Percentiles rank a stretch among this genome's conserved stretches.
These are phyloP conservation scores for Styphnolobium japonicum DNA, from an alignment of 306 rosid genomes.

Conservation along the genomic window DNA sequence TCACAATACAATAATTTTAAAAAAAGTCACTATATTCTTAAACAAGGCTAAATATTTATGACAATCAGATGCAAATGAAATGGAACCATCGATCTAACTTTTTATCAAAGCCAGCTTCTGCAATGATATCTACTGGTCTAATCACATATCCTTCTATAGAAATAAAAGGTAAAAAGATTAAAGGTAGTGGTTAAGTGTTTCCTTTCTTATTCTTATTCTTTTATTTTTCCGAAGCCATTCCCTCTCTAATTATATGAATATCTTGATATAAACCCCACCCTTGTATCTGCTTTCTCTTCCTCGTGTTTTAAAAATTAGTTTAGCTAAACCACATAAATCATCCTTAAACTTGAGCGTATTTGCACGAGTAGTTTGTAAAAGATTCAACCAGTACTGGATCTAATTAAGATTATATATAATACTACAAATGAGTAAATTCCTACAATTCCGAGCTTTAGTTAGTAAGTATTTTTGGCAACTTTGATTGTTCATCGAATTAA, in stretches of 20 bases:
- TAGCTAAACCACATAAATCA: background rate
- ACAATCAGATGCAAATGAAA: background rate
- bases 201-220: background rate
- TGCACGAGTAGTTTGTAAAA: background rate
- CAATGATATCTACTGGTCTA: constrained; percentile 17
- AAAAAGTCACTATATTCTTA: background rate
- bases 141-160: constrained; percentile 20
- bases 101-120: constrained; percentile 8
- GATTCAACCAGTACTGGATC: background rate
- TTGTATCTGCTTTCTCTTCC: background rate
- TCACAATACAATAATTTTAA: background rate
- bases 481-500: too few relatives aligned
- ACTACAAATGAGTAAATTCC: too few relatives aligned
- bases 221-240: too few relatives aligned
- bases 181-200: constrained; percentile 1
- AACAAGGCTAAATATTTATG: background rate
- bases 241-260: too few relatives aligned
- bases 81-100: constrained; percentile 10
- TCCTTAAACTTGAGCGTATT: background rate
- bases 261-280: background rate
- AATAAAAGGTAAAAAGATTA: constrained; percentile 9
- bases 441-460: too few relatives aligned
- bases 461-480: too few relatives aligned
- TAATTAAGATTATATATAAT: too few relatives aligned
- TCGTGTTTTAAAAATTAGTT: background rate